Conservation (phyloP, 306 rosid genomes). For the Cyclanthera cordifolia region DNA sequence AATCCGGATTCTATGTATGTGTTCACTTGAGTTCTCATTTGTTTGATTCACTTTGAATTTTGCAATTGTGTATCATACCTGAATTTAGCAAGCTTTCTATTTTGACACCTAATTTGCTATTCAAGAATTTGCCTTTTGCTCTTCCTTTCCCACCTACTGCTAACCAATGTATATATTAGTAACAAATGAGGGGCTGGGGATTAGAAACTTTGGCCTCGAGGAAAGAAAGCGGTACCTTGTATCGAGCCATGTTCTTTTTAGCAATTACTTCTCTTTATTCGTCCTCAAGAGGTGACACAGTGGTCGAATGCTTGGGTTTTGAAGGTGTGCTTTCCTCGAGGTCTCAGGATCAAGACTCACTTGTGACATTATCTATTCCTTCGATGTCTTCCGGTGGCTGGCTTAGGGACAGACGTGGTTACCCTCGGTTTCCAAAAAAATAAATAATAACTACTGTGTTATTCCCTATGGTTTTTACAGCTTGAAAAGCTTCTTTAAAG, state of each 20-base stretch:
- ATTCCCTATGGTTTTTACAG: background rate
- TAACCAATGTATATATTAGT: background rate
- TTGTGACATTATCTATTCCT: no score
- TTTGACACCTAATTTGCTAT: background rate
- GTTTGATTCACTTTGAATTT: conserved; percentile 8
- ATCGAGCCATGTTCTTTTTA: background rate
- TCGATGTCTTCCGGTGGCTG: no score
- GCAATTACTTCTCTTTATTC: no score
- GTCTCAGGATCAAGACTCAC: no score
- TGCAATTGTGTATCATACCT: background rate
- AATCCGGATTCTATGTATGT: conserved; percentile 83
- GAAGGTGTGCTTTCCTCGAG: no score
- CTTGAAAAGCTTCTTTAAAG: background rate
- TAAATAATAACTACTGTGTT: background rate
- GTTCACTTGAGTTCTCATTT: conserved; percentile 14
- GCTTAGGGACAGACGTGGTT: no score
- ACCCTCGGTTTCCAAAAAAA: no score
- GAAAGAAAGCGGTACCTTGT: background rate
- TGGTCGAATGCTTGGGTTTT: no score
- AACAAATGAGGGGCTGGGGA: background rate
- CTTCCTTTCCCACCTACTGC: background rate
- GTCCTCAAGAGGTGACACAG: no score
- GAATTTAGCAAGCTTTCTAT: background rate
- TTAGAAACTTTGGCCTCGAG: background rate
- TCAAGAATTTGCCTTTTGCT: background rate